Conservation (phyloP, 1,139 yeast species). For the Blastobotrys proliferans region DNA sequence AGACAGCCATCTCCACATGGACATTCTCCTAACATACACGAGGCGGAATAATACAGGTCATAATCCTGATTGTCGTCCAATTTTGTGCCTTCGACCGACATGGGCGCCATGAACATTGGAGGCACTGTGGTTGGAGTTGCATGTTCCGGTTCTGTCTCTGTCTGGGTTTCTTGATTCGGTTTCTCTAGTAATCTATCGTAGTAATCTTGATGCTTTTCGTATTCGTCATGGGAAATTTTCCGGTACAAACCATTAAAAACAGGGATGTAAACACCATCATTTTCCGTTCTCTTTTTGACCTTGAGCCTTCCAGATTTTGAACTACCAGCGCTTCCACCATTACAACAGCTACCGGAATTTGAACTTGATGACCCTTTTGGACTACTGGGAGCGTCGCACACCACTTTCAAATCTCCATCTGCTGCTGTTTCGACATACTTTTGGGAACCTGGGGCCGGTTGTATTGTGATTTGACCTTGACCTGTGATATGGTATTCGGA, state of each 20-base stretch:
- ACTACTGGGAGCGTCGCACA: conserved; percentile 6
- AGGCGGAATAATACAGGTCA: conserved; percentile 34
- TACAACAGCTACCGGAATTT: conserved; percentile 1
- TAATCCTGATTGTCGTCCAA: conserved; percentile 14
- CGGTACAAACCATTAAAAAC: conserved; percentile 36
- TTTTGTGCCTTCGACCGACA: conserved; percentile 29
- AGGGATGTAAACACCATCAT: conserved; percentile 31
- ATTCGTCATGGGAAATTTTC: conserved; percentile 15
- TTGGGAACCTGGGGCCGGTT: conserved; percentile 23
- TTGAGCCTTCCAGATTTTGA: conserved; percentile 3
- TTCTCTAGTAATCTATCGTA: conserved; percentile 1
- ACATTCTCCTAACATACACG: conserved; percentile 39
- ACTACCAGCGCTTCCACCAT: background rate
- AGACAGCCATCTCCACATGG: conserved; percentile 37
- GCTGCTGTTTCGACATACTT: conserved; percentile 26
- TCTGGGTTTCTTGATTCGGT: background rate
- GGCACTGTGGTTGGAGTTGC: conserved; percentile 4
- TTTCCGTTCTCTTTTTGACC: conserved; percentile 17
- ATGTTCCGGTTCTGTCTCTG: conserved; percentile 1
- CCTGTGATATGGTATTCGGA: background rate
- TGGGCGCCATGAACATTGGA: conserved; percentile 36
- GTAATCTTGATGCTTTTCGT: conserved; percentile 13
- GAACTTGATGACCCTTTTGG: conserved; percentile 2
- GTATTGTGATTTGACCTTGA: conserved; percentile 23
- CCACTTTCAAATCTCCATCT: conserved; percentile 23